These are phyloP conservation scores for Dendrocalamus sinicus DNA, from an alignment of 176 grass and related monocot genomes.

Conservation along the genomic window DNA sequence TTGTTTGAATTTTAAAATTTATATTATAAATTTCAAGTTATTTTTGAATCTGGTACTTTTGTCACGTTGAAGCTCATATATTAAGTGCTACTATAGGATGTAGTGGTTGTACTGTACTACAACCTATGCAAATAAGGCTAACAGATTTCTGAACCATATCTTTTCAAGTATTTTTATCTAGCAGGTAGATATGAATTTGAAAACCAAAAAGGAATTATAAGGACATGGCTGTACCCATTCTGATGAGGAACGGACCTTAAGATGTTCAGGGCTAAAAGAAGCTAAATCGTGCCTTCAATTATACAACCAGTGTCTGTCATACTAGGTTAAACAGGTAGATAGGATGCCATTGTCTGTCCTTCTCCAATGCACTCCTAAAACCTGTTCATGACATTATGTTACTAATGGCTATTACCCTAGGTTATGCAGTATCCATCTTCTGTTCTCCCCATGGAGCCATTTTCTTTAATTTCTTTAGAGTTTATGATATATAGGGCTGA, in stretches of 20 bases:
- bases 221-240: conserved; percentile 4
- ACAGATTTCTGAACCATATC: background rate
- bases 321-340: conserved; percentile 2
- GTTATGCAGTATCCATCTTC: background rate
- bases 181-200: background rate
- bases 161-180: background rate
- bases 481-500: background rate
- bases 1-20: background rate
- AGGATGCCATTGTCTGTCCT: background rate
- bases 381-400: background rate
- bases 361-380: background rate
- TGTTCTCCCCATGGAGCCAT: background rate
- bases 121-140: background rate
- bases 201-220: background rate
- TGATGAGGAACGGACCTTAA: conserved; percentile 2
- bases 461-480: conserved; percentile 11
- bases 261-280: conserved; percentile 9
- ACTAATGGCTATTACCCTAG: background rate
- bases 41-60: conserved; percentile 3
- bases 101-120: background rate
- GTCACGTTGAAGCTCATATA: background rate
- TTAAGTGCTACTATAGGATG: background rate
- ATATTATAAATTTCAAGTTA: background rate
- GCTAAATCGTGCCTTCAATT: background rate
- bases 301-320: background rate